A percentile compares a stretch with the other conserved stretches of the same genome.
These are phyloP conservation scores for Arabidopsis arenosa DNA, from an alignment of 345 rosid species.

Conservation along the genomic window DNA sequence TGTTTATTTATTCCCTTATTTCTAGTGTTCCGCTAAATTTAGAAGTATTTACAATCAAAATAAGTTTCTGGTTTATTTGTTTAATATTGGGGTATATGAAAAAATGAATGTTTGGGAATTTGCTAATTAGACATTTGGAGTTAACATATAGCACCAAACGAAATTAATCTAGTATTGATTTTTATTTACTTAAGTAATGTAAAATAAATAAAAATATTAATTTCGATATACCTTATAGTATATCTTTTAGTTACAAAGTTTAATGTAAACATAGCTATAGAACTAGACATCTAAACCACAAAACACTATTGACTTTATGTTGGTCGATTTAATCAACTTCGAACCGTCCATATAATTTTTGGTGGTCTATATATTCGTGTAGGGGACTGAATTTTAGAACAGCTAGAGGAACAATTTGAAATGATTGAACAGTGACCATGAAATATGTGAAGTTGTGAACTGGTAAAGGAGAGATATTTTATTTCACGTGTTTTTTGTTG, in stretches of 20 bases:
- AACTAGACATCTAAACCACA: not conserved
- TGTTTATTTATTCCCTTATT: not conserved
- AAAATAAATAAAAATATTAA: not conserved
- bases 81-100: not conserved
- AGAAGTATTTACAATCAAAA: not conserved
- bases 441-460: slow-evolving; percentile 6
- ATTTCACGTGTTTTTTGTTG: slow-evolving; percentile 41
- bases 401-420: not conserved
- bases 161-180: no score
- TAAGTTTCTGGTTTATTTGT: not conserved
- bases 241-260: no score
- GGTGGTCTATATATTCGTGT: not conserved
- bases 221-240: not conserved
- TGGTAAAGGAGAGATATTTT: not conserved
- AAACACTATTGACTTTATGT: not conserved
- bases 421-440: slow-evolving; percentile 23
- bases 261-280: not conserved
- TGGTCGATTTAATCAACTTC: not conserved
- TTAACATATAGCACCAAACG: not conserved
- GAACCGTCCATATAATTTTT: not conserved
- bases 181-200: not conserved
- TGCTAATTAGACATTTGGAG: not conserved
- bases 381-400: not conserved
- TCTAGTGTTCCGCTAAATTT: not conserved
- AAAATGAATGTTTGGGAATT: not conserved